A percentile compares a stretch with the other conserved stretches of the same genome.
These are phyloP conservation scores for Phaeodactylum tricornutum DNA, from an alignment of 108 stramenopile species.

Conservation along the genomic window DNA sequence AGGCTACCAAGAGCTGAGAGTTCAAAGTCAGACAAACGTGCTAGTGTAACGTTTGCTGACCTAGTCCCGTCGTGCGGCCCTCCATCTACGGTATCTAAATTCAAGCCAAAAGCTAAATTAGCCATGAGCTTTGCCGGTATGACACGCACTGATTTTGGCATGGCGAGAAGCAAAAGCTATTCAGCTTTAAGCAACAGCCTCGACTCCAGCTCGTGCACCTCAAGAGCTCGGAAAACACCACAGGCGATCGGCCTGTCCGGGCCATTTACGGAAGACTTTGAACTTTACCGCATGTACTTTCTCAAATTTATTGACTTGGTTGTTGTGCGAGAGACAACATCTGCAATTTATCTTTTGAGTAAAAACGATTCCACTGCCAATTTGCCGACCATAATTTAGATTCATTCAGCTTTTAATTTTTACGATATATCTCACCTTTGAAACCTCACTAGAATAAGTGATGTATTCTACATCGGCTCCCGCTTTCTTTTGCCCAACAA, in stretches of 20 bases:
- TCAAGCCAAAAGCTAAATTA: neutral
- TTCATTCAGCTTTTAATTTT: too few relatives aligned
- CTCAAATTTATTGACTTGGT: conserved; percentile 69
- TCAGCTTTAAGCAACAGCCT: too few relatives aligned
- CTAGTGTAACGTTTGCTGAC: too few relatives aligned
- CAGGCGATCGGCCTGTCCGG: conserved; percentile 1
- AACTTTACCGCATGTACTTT: conserved; percentile 56
- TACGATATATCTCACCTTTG: too few relatives aligned
- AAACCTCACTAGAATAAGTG: too few relatives aligned
- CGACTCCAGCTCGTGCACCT: conserved; percentile 3
- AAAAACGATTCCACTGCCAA: neutral
- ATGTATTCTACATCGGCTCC: too few relatives aligned
- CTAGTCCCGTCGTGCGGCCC: too few relatives aligned
- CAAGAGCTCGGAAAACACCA: neutral
- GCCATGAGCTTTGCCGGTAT: neutral
- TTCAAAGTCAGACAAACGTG: too few relatives aligned
- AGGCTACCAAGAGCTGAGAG: too few relatives aligned
- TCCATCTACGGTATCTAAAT: conserved; percentile 2
- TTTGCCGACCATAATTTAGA: neutral
- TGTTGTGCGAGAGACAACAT: conserved; percentile 54
- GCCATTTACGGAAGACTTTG: conserved; percentile 27
- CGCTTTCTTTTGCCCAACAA: too few relatives aligned
- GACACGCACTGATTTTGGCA: conserved; percentile 2
- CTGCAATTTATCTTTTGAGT: conserved; percentile 4
- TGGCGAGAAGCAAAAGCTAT: conserved; percentile 40